Conservation (phyloP, 768 basidiomycete genomes). For the Amanita phalloides region DNA sequence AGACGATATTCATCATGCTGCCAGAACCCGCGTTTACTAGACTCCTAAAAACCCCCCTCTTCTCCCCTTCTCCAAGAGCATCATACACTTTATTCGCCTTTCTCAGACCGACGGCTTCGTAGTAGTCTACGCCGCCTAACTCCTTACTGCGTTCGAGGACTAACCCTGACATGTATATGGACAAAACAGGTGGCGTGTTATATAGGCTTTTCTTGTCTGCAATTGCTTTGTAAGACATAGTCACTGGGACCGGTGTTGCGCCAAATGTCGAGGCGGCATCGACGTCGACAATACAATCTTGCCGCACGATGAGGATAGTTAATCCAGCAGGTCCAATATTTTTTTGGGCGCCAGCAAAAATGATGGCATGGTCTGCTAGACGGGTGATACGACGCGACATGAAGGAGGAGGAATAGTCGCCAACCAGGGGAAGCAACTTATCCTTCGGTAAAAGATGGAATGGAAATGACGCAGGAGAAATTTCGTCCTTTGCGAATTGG, state of each 20-base stretch:
- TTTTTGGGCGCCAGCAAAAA: slow-evolving; percentile 97
- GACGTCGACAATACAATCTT: slow-evolving; percentile 88
- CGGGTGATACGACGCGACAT: slow-evolving; percentile 88
- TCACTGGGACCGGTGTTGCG: slow-evolving; percentile 64
- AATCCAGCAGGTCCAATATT: slow-evolving; percentile 93
- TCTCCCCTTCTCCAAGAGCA: slow-evolving; percentile 60
- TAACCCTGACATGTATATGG: slow-evolving; percentile 84
- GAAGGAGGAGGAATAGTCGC: slow-evolving; percentile 94
- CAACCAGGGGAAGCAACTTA: slow-evolving; percentile 72
- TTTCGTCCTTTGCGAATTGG: slow-evolving; percentile 61
- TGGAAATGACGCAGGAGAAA: slow-evolving; percentile 62
- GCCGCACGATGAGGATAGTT: slow-evolving; percentile 88
- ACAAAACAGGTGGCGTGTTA: slow-evolving; percentile 89
- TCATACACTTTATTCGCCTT: slow-evolving; percentile 77
- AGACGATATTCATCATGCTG: slow-evolving; percentile 96
- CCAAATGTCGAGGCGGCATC: slow-evolving; percentile 69
- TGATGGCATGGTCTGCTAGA: slow-evolving; percentile 83
- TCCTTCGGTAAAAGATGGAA: slow-evolving; percentile 57
- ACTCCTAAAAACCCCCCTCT: slow-evolving; percentile 53
- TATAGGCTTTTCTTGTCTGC: slow-evolving; percentile 70
- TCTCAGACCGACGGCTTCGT: slow-evolving; percentile 51
- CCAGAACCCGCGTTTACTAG: slow-evolving; percentile 68
- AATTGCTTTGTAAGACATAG: slow-evolving; percentile 75
- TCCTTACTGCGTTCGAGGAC: slow-evolving; percentile 64
- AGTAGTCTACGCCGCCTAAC: slow-evolving; percentile 56